These are phyloP conservation scores for Trametes cingulata DNA, from an alignment of 768 basidiomycete genomes.

Conservation along the genomic window DNA sequence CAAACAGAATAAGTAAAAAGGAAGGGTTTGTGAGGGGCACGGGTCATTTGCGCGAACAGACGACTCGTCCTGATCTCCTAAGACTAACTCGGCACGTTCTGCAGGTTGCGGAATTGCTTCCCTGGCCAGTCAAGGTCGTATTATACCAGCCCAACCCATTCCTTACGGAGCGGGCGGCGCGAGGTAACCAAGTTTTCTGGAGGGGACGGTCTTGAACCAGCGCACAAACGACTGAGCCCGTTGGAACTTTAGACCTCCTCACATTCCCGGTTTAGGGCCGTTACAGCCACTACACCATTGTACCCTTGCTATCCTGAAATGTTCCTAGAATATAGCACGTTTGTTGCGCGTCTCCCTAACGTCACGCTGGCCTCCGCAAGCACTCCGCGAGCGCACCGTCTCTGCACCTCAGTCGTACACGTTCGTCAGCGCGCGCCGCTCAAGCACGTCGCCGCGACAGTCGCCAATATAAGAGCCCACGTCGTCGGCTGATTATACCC, in stretches of 20 bases:
- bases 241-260: constrained; percentile 59
- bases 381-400: no score
- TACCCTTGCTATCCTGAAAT: constrained; percentile 7
- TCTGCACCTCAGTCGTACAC: neutral
- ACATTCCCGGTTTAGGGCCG: constrained; percentile 83
- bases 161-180: constrained; percentile 66
- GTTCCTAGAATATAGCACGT: neutral
- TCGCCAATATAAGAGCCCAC: neutral
- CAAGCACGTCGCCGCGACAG: neutral
- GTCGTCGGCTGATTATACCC: neutral
- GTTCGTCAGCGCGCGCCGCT: neutral
- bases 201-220: constrained; percentile 94
- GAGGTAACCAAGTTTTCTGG: constrained; percentile 91
- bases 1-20: neutral
- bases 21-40: constrained; percentile 79
- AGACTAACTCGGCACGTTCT: constrained; percentile 89
- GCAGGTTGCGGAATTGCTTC: constrained; percentile 92
- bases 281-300: constrained; percentile 75
- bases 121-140: constrained; percentile 82
- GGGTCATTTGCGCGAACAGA: constrained; percentile 80
- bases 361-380: neutral
- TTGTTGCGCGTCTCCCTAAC: neutral
- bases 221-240: constrained; percentile 67
- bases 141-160: constrained; percentile 77
- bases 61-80: constrained; percentile 84